Evolutionary conservation across 345 rosid genomes (phyloP), one percentile per base, ranked within the genome.

Genomic region (Lepidium didymum): DNA sequence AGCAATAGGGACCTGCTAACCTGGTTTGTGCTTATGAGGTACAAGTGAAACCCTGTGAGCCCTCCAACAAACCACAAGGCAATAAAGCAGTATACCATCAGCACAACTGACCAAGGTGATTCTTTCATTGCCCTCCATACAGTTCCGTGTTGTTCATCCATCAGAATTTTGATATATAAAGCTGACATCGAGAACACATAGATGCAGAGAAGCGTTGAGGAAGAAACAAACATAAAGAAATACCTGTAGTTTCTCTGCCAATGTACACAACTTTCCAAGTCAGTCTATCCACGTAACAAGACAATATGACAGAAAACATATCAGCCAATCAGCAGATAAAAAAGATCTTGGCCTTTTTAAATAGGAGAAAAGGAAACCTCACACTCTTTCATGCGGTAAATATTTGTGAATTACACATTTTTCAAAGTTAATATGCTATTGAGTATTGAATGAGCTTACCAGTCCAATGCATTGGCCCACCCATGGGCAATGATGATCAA

Each of bases 401-500:
- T 6, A 4, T 7, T 29, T 35, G 38, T 7, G 10, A 50, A 60
- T 4, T n/a, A 3, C 8, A 15, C 61, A 2, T 18, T n/a, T 44
- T 40, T 51, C 12, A 10, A 54, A 16, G 13, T 5, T 10, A 14
- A 46, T 47, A 38, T 38, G 52, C 0, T 31, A 57, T 47, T 23
- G 10, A 4, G 7, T 29, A 29, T 23, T 44, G 37, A 36, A 69
- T 58, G 50, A 81, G 73, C 83, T 69, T 86, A 94, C 99, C 93
- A 86, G 40, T 75, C 99, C 99, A 78, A 94, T 84, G 81, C 99
- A 94, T 73, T 94, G 99, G 47, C 99, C 99, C 58, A 94, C 97
- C 99, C 99, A 94, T 12, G 97, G 97, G 75, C 99, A 94, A 73
- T 94, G 97, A 74, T 94, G 99, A 81, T 94, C 99, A 78, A 94